These are phyloP conservation scores for Amanita muscaria DNA, from an alignment of 768 basidiomycete genomes.

Conservation along the genomic window DNA sequence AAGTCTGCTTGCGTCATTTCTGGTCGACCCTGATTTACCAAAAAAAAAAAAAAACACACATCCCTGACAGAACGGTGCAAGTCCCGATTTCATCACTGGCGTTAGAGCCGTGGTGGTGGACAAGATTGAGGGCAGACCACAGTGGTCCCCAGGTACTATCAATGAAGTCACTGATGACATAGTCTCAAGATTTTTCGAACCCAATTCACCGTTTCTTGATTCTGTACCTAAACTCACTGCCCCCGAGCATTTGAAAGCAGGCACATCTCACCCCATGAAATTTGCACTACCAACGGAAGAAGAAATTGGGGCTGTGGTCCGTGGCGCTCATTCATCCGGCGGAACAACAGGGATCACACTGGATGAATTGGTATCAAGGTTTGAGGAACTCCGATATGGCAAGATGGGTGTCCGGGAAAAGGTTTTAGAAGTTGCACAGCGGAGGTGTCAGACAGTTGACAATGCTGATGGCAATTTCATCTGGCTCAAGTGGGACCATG, in stretches of 20 bases:
- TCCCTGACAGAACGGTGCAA: constrained; percentile 53
- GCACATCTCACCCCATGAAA: constrained; percentile 24
- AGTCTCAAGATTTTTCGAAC: constrained; percentile 58
- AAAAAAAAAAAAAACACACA: too few relatives aligned
- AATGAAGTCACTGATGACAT: constrained; percentile 53
- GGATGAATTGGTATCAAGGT: constrained; percentile 54
- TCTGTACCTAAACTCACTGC: constrained; percentile 37
- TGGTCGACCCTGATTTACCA: constrained; percentile 12
- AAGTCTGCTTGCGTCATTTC: constrained; percentile 27
- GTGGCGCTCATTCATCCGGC: constrained; percentile 51
- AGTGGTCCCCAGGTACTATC: constrained; percentile 64
- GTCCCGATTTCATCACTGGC: constrained; percentile 77
- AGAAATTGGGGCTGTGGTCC: constrained; percentile 59
- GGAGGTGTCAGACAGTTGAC: constrained; percentile 54
- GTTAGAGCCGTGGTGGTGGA: constrained; percentile 57
- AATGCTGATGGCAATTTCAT: constrained; percentile 51
- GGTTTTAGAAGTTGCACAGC: constrained; percentile 63
- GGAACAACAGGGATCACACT: constrained; percentile 52
- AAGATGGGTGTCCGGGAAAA: constrained; percentile 68
- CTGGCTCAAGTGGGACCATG: constrained; percentile 54
- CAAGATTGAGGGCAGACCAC: constrained; percentile 41
- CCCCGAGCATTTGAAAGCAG: constrained; percentile 23
- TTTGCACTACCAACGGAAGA: constrained; percentile 71
- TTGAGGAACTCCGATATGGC: constrained; percentile 36
- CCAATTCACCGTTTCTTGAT: constrained; percentile 37